Evolutionary conservation across 768 basidiomycete species (phyloP), one percentile per base, ranked within the genome.

Genomic region (Tricholoma furcatifolium): DNA sequence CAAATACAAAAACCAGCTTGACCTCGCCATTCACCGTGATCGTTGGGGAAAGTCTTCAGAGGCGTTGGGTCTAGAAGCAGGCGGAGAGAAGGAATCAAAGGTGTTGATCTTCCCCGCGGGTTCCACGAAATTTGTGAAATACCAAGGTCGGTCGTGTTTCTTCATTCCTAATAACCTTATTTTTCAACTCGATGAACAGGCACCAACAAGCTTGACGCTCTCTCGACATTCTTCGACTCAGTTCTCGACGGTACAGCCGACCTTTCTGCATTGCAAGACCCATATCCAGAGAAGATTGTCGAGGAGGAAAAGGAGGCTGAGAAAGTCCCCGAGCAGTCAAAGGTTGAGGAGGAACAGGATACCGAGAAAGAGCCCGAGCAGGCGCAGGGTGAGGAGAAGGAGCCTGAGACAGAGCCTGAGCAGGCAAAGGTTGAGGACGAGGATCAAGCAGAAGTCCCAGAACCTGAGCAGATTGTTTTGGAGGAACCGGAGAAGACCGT

Each of bases 181-280:
- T 21, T 43, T 15, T 55, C 17, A 23, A 38, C 10, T 36, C 40
- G 12, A 21, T 6, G n/a, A 39, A 21, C 60, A 88, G 92, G 91
- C 38, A 67, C 76, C 32, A 78, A 76, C 62, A 95, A 95, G 70
- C 78, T 83, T 57, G 88, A 92, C 47, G 77, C 87, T 2, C 72
- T 96, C 36, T 79, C 79, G 55, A 82, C 84, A 60, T 90, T 87
- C 73, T 85, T 88, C 65, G 84, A 81, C 58, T 82, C 84, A 0
- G 74, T 91, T 32, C 62, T 88, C 15, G 84, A 88, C 53, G 88
- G 88, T 47, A 81, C 84, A 3, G 82, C 73, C 2, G 80, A 87
- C 59, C 74, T 88, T 48, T 67, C 69, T 14, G 64, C 65, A 17
- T 54, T 70, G 54, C 75, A 75, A 55, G 70, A 75, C 62, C 58